Evolutionary conservation across 108 stramenopile species (phyloP).

Genomic region (Nitzschia putrida): DNA sequence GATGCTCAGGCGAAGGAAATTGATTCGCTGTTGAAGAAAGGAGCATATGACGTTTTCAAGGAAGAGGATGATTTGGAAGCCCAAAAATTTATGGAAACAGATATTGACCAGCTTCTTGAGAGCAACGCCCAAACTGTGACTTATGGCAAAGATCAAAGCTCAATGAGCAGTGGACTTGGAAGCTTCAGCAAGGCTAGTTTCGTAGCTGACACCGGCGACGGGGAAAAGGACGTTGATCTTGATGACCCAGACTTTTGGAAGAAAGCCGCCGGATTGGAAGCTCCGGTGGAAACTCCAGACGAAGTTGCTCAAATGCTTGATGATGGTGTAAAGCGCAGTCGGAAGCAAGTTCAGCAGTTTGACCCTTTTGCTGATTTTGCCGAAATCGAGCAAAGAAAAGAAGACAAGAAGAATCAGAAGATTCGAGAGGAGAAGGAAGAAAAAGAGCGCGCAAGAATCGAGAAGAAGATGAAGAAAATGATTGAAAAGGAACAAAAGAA

Average conservation of each 20-base stretch:
- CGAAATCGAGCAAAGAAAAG: conserved; percentile 55
- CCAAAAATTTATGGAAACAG: conserved; percentile 84
- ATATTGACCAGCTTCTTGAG: conserved; percentile 87
- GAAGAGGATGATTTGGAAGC: conserved; percentile 85
- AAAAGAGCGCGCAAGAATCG: conserved; percentile 60
- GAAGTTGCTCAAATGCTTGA: conserved; percentile 76
- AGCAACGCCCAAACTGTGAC: conserved; percentile 77
- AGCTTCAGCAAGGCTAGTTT: conserved; percentile 91
- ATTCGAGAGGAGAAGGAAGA: conserved; percentile 71
- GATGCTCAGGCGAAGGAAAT: conserved; percentile 84
- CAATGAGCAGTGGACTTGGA: conserved; percentile 71
- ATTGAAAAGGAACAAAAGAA: conserved; percentile 63
- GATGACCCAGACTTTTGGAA: conserved; percentile 96
- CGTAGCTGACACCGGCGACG: conserved; percentile 83
- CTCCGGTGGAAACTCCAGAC: conserved; percentile 68
- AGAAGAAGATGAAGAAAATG: conserved; percentile 60
- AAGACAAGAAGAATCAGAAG: conserved; percentile 60
- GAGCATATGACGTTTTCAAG: conserved; percentile 84
- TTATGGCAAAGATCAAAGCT: conserved; percentile 62
- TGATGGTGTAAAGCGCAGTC: conserved; percentile 71
- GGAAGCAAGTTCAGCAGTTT: conserved; percentile 81
- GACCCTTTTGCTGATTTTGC: conserved; percentile 76
- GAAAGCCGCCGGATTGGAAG: conserved; percentile 75
- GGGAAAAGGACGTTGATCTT: conserved; percentile 86
- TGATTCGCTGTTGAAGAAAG: conserved; percentile 78